Evolutionary conservation across 2,329 filamentous ascomycete species (phyloP).

Genomic region (Hypoxylon sp.): DNA sequence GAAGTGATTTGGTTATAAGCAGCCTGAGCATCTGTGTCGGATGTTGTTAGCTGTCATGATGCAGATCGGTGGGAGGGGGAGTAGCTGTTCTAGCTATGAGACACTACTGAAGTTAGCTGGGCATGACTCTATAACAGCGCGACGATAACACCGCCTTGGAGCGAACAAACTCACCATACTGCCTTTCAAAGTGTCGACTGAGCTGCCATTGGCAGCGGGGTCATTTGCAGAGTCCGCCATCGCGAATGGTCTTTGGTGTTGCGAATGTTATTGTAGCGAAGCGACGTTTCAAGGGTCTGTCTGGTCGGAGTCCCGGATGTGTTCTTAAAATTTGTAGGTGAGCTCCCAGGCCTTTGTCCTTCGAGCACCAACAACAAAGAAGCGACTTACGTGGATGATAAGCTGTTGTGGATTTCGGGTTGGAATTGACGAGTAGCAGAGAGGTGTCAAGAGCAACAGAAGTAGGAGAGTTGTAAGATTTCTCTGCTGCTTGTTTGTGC

Average conservation of each 20-base stretch:
- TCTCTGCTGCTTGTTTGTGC: conserved; percentile 39
- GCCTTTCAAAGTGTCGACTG: conserved; percentile 64
- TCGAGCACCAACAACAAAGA: conserved; percentile 11
- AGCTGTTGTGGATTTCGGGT: conserved; percentile 7
- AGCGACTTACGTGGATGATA: conserved; percentile 29
- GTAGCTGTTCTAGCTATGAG: conserved; percentile 46
- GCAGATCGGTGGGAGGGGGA: conserved; percentile 35
- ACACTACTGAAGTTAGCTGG: conserved; percentile 57
- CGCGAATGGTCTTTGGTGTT: conserved; percentile 46
- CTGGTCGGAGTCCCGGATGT: conserved; percentile 41
- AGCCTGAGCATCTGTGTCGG: conserved; percentile 62
- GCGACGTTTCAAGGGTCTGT: conserved; percentile 10
- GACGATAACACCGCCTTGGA: conserved; percentile 15
- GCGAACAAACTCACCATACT: conserved; percentile 65
- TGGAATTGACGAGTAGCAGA: neutral
- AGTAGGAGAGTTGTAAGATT: conserved; percentile 19
- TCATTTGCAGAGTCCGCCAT: conserved; percentile 62
- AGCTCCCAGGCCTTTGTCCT: conserved; percentile 32
- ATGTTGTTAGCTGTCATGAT: conserved; percentile 53
- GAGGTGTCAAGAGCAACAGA: conserved; percentile 23
- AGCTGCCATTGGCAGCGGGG: conserved; percentile 62
- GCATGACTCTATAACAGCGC: conserved; percentile 32
- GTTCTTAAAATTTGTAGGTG: conserved; percentile 38
- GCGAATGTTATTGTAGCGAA: conserved; percentile 44
- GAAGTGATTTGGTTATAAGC: conserved; percentile 64